Percentiles rank a stretch among this genome's conserved stretches.
These are phyloP conservation scores for Lactarius hatsudake DNA, from an alignment of 768 basidiomycete species.

Conservation along the genomic window DNA sequence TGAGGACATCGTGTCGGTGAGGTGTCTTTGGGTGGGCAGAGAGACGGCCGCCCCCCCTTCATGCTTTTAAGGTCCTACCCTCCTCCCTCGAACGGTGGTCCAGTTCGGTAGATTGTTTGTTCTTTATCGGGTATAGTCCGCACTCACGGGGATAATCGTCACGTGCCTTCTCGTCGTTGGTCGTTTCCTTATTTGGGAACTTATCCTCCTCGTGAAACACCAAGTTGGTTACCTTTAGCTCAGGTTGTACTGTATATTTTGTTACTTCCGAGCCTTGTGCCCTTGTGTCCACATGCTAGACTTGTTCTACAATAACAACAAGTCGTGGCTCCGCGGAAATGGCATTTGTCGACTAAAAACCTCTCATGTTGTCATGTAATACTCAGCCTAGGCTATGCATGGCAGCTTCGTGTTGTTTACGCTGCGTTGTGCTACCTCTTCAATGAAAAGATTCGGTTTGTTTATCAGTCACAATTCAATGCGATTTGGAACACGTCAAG, in stretches of 20 bases:
- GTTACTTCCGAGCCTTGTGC: background rate
- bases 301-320: background rate
- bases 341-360: background rate
- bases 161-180: background rate
- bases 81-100: background rate
- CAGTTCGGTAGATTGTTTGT: constrained; percentile 22
- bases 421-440: background rate
- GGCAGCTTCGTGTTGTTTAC: background rate
- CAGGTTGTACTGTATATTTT: background rate
- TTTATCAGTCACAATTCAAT: background rate
- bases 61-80: constrained; percentile 6
- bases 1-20: constrained; percentile 1
- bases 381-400: background rate
- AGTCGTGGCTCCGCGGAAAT: background rate
- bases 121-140: constrained; percentile 20
- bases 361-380: background rate
- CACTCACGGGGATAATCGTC: background rate
- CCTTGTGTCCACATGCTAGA: background rate
- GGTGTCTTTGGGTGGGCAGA: background rate
- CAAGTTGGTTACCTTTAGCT: background rate
- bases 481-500: background rate
- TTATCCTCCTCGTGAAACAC: background rate
- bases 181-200: background rate
- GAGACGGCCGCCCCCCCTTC: background rate
- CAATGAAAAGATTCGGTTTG: background rate